Evolutionary conservation across 2,329 filamentous ascomycete genomes (phyloP).

Genomic region (Pseudogymnoascus sp.): DNA sequence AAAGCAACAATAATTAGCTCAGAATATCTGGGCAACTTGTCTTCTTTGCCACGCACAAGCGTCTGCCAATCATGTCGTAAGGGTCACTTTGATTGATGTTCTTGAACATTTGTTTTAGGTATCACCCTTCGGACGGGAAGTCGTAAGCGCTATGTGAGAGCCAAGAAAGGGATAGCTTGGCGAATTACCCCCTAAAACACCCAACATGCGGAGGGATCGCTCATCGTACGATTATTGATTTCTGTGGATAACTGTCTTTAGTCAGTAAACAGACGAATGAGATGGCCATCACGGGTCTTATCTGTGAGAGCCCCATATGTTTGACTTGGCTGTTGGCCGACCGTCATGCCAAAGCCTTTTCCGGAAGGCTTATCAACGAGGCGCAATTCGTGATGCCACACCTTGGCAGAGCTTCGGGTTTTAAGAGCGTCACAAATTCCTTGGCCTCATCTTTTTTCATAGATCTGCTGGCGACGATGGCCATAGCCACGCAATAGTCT

Average conservation of each 20-base stretch:
- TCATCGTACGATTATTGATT: background rate
- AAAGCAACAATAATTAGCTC: background rate
- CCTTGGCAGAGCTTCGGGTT: background rate
- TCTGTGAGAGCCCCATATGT: background rate
- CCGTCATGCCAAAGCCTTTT: background rate
- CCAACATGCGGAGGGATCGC: background rate
- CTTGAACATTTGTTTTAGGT: background rate
- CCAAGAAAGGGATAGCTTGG: constrained; percentile 5
- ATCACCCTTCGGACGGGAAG: background rate
- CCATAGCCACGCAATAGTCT: background rate
- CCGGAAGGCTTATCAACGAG: background rate
- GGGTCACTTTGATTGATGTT: background rate
- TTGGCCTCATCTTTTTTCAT: background rate
- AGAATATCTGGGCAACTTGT: background rate
- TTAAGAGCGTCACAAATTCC: constrained; percentile 1
- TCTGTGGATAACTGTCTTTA: background rate
- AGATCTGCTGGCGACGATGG: background rate
- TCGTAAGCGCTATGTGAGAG: background rate
- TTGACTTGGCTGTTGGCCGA: background rate
- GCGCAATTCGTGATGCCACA: background rate
- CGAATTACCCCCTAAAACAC: background rate
- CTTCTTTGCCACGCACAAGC: background rate
- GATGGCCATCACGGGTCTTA: background rate
- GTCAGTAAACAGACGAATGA: background rate
- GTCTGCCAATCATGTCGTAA: background rate